phyloP scores from a whole-genome alignment of 2,329 filamentous ascomycete species.

The Dactylellina sp. region DNA sequence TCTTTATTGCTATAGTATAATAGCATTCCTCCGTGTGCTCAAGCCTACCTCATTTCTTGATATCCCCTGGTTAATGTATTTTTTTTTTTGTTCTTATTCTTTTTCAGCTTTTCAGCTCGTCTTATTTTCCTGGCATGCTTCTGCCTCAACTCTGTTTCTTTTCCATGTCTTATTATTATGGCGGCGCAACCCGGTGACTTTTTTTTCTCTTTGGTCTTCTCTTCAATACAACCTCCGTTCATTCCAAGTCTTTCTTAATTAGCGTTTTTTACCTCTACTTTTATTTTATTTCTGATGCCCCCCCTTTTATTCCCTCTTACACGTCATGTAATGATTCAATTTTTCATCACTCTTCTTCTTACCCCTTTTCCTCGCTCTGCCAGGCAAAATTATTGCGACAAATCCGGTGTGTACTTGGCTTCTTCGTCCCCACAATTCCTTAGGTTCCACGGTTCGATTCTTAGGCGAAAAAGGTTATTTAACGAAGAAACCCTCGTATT shows the following conservation, averaged over 20 bases:
- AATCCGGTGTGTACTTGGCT: not conserved
- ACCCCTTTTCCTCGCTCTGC: not conserved
- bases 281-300: constrained; percentile 21
- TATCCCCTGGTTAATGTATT: constrained; percentile 45
- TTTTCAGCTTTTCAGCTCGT: constrained; percentile 11
- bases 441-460: not conserved
- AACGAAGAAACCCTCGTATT: not conserved
- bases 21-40: constrained; percentile 30
- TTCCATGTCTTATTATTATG: constrained; percentile 45
- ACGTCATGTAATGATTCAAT: constrained; percentile 35
- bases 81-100: constrained; percentile 12
- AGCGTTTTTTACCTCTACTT: constrained; percentile 7
- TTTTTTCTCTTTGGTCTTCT: constrained; percentile 15
- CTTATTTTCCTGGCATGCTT: constrained; percentile 6
- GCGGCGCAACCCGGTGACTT: constrained; percentile 51
- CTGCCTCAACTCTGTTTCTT: constrained; percentile 24
- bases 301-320: constrained; percentile 6
- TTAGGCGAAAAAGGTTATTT: not conserved
- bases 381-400: not conserved
- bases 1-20: constrained; percentile 6
- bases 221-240: constrained; percentile 3
- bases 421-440: not conserved
- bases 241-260: constrained; percentile 15
- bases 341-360: constrained; percentile 9
- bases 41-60: constrained; percentile 44